phyloP scores from a whole-genome alignment of 108 stramenopile genomes.

The Tribonema minus region DNA sequence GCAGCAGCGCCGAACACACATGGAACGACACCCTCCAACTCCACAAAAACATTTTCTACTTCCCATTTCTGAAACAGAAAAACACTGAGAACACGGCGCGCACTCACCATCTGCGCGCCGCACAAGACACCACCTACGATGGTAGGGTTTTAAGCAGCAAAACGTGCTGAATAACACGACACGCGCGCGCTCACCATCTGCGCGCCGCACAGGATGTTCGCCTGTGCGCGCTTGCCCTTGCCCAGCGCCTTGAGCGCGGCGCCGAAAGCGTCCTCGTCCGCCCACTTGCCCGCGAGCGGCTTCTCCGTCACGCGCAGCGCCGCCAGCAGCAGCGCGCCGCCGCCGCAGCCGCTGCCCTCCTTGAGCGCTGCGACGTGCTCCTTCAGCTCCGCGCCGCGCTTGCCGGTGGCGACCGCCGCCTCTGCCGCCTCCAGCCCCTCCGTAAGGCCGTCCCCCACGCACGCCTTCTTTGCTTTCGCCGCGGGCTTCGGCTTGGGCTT shows the following conservation, averaged over 20 bases:
- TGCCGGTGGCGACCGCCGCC: conserved; percentile 16
- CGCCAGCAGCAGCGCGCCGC: conserved; percentile 19
- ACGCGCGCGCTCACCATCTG: conserved; percentile 9
- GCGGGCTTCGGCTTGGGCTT: conserved; percentile 21
- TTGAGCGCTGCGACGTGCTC: conserved; percentile 17
- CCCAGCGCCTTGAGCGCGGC: conserved; percentile 16
- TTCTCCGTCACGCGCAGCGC: not conserved
- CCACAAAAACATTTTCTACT: no score
- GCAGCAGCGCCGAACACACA: no score
- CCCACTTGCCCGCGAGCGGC: conserved; percentile 26
- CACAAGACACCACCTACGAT: no score
- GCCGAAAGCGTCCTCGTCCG: conserved; percentile 17
- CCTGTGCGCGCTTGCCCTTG: conserved; percentile 1
- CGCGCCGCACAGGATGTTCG: conserved; percentile 32
- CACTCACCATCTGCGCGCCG: no score
- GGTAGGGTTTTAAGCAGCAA: no score
- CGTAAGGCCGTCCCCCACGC: no score
- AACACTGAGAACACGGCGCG: no score
- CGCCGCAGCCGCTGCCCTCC: not conserved
- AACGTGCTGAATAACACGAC: no score
- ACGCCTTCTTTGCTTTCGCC: conserved; percentile 14
- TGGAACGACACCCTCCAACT: no score
- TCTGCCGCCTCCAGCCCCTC: conserved; percentile 18
- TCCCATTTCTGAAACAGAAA: no score
- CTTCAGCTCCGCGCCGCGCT: conserved; percentile 29